Conservation (phyloP, 2,329 filamentous ascomycete genomes). For the Aspergillus fischeri region DNA sequence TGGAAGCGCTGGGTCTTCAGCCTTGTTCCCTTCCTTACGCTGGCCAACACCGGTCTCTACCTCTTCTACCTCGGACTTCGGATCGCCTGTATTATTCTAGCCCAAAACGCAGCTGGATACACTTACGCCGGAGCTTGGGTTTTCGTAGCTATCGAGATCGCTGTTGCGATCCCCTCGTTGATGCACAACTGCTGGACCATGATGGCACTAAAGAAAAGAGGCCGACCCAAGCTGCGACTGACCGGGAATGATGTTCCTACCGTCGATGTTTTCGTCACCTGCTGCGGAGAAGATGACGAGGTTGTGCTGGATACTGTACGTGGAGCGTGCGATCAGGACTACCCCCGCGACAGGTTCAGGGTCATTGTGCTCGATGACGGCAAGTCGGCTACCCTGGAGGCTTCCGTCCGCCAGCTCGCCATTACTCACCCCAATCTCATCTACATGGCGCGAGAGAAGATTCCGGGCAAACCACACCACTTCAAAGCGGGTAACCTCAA, state of each 20-base stretch:
- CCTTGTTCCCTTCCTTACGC: conserved; percentile 31
- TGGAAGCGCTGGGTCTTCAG: conserved; percentile 36
- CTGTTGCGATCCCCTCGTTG: conserved; percentile 51
- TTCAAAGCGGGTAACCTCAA: conserved; percentile 65
- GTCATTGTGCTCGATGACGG: conserved; percentile 42
- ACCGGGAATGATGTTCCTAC: conserved; percentile 31
- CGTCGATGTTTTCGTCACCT: conserved; percentile 43
- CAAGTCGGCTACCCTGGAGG: conserved; percentile 29
- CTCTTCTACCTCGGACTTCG: conserved; percentile 49
- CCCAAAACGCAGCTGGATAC: conserved; percentile 41
- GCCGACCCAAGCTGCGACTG: conserved; percentile 51
- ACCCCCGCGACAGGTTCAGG: conserved; percentile 34
- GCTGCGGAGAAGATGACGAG: conserved; percentile 42
- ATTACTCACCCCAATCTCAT: conserved; percentile 36
- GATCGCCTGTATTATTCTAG: conserved; percentile 50
- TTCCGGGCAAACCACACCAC: conserved; percentile 42
- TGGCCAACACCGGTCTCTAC: conserved; percentile 34
- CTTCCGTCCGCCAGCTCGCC: conserved; percentile 32
- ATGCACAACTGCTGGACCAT: conserved; percentile 58
- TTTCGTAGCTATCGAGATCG: conserved; percentile 54
- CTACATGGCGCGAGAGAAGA: conserved; percentile 43
- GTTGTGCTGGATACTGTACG: conserved; percentile 41
- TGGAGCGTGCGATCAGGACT: conserved; percentile 38
- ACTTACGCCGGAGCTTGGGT: conserved; percentile 53
- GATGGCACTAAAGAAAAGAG: conserved; percentile 53